These are phyloP conservation scores for Talinum fruticosum DNA, from an alignment of 148 eudicot genomes.

Conservation along the genomic window DNA sequence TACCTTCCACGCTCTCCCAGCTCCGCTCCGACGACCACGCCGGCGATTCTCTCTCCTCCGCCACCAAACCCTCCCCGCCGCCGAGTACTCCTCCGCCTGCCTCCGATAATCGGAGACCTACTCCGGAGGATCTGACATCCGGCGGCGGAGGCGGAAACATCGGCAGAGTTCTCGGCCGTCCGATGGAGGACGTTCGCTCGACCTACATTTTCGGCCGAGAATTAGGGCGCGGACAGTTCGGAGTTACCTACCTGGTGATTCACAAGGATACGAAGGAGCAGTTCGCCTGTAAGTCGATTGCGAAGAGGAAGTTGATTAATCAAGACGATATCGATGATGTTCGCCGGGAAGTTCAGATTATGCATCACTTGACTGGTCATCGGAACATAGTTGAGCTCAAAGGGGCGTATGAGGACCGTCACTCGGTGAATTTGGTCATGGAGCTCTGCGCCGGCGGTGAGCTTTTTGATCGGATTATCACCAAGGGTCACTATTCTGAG, in stretches of 20 bases:
- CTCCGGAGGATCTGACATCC: constrained; percentile 23
- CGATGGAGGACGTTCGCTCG: constrained; percentile 67
- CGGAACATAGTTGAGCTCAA: constrained; percentile 79
- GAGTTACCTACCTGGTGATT: constrained; percentile 75
- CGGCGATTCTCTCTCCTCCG: constrained; percentile 9
- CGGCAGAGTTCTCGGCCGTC: constrained; percentile 88
- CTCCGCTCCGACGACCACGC: constrained; percentile 32
- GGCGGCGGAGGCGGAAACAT: constrained; percentile 7
- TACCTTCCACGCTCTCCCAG: constrained; percentile 37
- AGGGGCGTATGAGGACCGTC: constrained; percentile 78
- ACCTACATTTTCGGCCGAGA: constrained; percentile 78
- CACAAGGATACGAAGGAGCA: constrained; percentile 46
- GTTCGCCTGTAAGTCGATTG: constrained; percentile 91
- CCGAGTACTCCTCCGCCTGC: constrained; percentile 12
- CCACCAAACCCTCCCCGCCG: constrained; percentile 22
- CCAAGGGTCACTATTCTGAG: constrained; percentile 90
- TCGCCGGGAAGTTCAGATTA: constrained; percentile 89
- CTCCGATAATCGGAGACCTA: constrained; percentile 13
- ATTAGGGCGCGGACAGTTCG: constrained; percentile 93
- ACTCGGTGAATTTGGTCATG: constrained; percentile 83
- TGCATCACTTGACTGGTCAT: constrained; percentile 94
- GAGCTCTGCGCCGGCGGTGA: constrained; percentile 94
- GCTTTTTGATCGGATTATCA: constrained; percentile 84
- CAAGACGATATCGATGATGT: constrained; percentile 81
- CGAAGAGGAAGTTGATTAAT: constrained; percentile 64